Conservation (phyloP, 2,329 filamentous ascomycete species). For the Penicillium occitanis region DNA sequence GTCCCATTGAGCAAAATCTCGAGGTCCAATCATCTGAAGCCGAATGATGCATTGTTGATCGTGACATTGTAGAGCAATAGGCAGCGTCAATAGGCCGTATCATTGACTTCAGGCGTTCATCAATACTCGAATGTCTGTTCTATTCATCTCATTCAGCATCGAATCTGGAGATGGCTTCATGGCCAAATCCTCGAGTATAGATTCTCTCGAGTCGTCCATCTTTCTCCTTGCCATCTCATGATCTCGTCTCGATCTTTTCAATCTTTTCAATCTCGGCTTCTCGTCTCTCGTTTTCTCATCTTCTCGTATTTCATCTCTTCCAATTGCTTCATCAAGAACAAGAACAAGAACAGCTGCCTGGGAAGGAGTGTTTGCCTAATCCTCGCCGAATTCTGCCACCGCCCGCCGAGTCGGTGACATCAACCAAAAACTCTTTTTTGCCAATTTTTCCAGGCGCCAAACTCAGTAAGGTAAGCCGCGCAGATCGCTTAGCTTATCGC, state of each 20-base stretch:
- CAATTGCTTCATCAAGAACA: neutral
- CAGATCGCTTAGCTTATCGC: neutral
- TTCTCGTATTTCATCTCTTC: neutral
- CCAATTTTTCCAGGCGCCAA: constrained; percentile 1
- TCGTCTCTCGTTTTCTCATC: neutral
- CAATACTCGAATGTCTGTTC: neutral
- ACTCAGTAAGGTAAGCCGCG: neutral
- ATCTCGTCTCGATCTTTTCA: no score
- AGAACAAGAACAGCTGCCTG: neutral
- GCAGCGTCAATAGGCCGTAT: neutral
- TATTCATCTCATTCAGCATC: neutral
- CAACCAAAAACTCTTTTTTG: constrained; percentile 11
- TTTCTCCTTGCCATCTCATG: neutral
- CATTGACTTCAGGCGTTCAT: neutral
- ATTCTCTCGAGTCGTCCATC: neutral
- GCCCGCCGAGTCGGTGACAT: constrained; percentile 5
- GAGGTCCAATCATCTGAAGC: neutral
- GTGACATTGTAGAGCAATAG: neutral
- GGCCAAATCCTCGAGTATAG: neutral
- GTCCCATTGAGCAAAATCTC: neutral
- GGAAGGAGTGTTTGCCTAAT: neutral
- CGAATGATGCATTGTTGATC: neutral
- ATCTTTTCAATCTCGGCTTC: no score
- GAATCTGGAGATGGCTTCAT: neutral
- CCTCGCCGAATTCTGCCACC: neutral